These are phyloP conservation scores for Podospora didyma DNA, from an alignment of 495 filamentous ascomycete genomes.

Conservation along the genomic window DNA sequence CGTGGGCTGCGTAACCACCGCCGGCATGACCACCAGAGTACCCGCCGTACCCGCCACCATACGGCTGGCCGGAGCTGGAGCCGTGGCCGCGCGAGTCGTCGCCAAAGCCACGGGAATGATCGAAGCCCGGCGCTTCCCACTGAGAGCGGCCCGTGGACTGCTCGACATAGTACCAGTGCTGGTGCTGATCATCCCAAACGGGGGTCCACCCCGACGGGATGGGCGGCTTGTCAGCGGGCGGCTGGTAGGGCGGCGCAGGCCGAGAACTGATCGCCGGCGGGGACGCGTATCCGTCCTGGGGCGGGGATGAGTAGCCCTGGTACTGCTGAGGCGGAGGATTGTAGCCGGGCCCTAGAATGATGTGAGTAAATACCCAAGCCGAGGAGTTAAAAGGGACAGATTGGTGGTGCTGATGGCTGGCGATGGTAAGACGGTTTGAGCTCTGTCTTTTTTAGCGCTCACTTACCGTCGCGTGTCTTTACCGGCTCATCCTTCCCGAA, in stretches of 20 bases:
- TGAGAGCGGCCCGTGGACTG: conserved; percentile 55
- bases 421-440: too few relatives aligned
- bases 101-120: conserved; percentile 4
- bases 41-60: conserved; percentile 17
- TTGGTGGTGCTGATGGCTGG: too few relatives aligned
- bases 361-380: too few relatives aligned
- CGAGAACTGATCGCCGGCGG: conserved; percentile 1
- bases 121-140: conserved; percentile 52
- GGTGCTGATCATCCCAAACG: conserved; percentile 52
- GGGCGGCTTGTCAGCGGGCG: conserved; percentile 46
- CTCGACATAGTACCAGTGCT: conserved; percentile 60
- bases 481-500: conserved; percentile 15
- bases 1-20: conserved; percentile 25
- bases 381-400: too few relatives aligned
- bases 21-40: conserved; percentile 24
- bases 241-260: conserved; percentile 38
- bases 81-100: conserved; percentile 13
- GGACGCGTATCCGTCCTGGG: conserved; percentile 15
- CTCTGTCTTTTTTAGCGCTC: background rate
- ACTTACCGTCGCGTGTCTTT: background rate
- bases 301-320: background rate
- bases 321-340: conserved; percentile 17
- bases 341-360: background rate
- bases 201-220: conserved; percentile 57
- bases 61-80: conserved; percentile 5